Evolutionary conservation across 2,329 filamentous ascomycete genomes (phyloP).

Genomic region (Stachybotrys chartarum): DNA sequence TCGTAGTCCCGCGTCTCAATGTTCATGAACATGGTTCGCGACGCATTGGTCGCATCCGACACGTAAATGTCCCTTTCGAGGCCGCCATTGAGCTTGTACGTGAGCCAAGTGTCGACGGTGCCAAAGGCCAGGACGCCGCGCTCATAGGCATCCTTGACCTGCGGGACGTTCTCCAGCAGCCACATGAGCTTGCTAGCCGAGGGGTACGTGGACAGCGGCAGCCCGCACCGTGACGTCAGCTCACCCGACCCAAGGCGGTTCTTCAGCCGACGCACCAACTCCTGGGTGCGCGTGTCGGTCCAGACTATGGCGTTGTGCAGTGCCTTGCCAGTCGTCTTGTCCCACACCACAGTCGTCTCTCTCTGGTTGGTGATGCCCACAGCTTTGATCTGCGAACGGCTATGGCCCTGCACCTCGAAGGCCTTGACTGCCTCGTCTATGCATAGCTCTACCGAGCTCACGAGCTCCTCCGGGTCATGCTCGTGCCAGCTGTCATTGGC

Average conservation of each 20-base stretch:
- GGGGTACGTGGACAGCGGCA: constrained; percentile 77
- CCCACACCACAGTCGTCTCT: constrained; percentile 77
- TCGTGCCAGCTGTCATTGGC: constrained; percentile 64
- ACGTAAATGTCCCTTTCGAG: constrained; percentile 59
- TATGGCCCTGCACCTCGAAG: constrained; percentile 63
- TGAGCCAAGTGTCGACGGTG: constrained; percentile 74
- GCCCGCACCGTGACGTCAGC: constrained; percentile 60
- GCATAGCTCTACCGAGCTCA: constrained; percentile 65
- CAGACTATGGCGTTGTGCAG: constrained; percentile 78
- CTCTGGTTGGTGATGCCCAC: constrained; percentile 80
- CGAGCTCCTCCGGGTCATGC: constrained; percentile 70
- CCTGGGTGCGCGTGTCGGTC: constrained; percentile 73
- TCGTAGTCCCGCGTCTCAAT: constrained; percentile 70
- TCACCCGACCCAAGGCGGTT: constrained; percentile 57
- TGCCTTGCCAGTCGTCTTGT: constrained; percentile 67
- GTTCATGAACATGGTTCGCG: constrained; percentile 83
- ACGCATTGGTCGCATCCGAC: constrained; percentile 77
- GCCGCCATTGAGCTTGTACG: constrained; percentile 73
- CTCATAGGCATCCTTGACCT: constrained; percentile 64
- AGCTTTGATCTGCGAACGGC: constrained; percentile 60
- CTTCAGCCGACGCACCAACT: constrained; percentile 68
- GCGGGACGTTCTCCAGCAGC: constrained; percentile 62
- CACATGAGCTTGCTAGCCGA: constrained; percentile 73
- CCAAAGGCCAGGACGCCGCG: constrained; percentile 67
- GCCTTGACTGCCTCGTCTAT: constrained; percentile 65